Evolutionary conservation across 2,329 filamentous ascomycete genomes (phyloP), one percentile per base, ranked within the genome.

Genomic region (Talaromyces sp.): DNA sequence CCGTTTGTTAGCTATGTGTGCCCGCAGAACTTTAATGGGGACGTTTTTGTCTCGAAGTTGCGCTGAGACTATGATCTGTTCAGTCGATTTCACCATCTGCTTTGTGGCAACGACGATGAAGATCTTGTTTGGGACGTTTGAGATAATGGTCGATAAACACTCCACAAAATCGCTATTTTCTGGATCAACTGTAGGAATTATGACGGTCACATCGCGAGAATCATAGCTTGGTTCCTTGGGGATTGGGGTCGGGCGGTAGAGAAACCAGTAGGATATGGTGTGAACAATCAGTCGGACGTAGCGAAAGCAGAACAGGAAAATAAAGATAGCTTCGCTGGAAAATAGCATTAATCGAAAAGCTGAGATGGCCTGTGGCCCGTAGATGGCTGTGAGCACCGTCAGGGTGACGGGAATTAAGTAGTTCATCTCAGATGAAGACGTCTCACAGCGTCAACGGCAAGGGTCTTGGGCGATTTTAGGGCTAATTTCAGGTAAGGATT

Each of bases 151-250:
- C 0, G 57, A 45, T 2, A 83, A 59, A 53, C 78, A 80, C 13
- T 73, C 70, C 0, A 60, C 46, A 56, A 84, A 81, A 17, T 74
- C 70, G 0, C 45, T 52, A 10, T 74, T 73, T 0, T 63, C 52
- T 0, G 80, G 78, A 11, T 79, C 76, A 2, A 82, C 70, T 0
- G 81, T 84, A 0, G 81, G 80, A 2, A 84, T 65, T 46, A 84
- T 71, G 19, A 83, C 76, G 0, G 80, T 81, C 52, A 78, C 77
- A 37, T 84, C 77, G 1, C 59, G 53, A 2, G 65, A 63, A 5
- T 60, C 63, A 60, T 75, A 74, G 0, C 52, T 64, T 0, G 78
- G 75, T 2, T 67, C 63, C 0, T 17, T 25, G 0, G 61, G 64
- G 0, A 70, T 59, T 0, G 66, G 62, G 0, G 69, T 63, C 4